Evolutionary conservation across 2,329 filamentous ascomycete genomes (phyloP), one percentile per base, ranked within the genome.

Genomic region (Phyllosticta citribraziliensis): DNA sequence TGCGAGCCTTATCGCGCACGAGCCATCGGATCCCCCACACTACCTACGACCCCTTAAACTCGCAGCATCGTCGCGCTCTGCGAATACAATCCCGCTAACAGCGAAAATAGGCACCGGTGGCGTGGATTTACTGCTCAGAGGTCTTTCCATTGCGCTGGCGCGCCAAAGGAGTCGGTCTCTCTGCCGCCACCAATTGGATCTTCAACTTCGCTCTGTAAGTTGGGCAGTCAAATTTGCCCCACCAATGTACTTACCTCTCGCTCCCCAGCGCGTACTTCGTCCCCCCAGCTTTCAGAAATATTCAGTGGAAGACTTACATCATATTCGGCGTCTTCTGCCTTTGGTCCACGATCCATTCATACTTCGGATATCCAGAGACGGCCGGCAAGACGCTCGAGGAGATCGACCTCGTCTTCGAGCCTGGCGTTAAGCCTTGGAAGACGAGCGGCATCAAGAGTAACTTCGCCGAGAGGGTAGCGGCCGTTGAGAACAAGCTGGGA

Each of bases 291-390:
- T 70, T 76, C 10, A 71, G 68, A 68, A 70, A 66, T 62, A 75
- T 76, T 62, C 74, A 73, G 65, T 76, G 73, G 73, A 75, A 74
- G 63, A 75, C 74, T 69, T 76, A 75, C 65, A 75, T 75, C 69
- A 63, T 74, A 57, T 74, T 75, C 56, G 73, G 67, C 19, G 69
- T 72, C 4, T 75, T 75, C 66, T 75, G 74, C 61, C 72, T 67
- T 12, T 55, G 68, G 17, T 72, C 73, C 1, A 65, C 74, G 53
- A 69, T 75, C 51, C 73, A 75, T 64, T 63, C 74, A 69, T 75
- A 75, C 64, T 62, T 76, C 33, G 65, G 69, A 22, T 72, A 72
- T 1, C 73, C 73, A 5, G 74, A 76, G 66, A 76, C 74, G 22
- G 75, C 74, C 62, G 73, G 73, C 55, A 71, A 70, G 62, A 74